Conservation (phyloP, 202 grass and related monocot genomes). For the Dendrocalamus latiflorus region DNA sequence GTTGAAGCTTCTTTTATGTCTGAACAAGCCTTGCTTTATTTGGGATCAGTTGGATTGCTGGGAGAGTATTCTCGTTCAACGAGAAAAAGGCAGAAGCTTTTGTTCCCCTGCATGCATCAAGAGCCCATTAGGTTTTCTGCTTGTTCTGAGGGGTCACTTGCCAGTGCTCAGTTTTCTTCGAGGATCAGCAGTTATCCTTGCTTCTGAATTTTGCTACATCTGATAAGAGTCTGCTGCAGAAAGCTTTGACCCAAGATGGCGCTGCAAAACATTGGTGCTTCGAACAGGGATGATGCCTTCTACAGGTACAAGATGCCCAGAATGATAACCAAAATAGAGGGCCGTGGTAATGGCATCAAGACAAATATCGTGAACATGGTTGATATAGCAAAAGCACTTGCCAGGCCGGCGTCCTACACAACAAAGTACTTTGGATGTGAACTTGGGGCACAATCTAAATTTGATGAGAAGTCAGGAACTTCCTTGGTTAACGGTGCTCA, state of each 20-base stretch:
- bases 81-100: slow-evolving; percentile 48
- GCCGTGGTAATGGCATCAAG: no score
- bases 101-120: slow-evolving; percentile 42
- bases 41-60: slow-evolving; percentile 48
- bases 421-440: slow-evolving; percentile 80
- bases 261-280: slow-evolving; percentile 78
- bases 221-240: slow-evolving; percentile 14
- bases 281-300: no score
- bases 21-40: slow-evolving; percentile 51
- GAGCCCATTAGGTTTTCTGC: slow-evolving; percentile 16
- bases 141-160: not conserved
- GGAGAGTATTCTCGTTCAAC: slow-evolving; percentile 53
- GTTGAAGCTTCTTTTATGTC: no score
- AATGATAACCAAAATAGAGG: no score
- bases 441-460: slow-evolving; percentile 63
- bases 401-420: slow-evolving; percentile 64
- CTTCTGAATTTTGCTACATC: not conserved
- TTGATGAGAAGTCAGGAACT: slow-evolving; percentile 55
- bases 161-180: slow-evolving; percentile 11
- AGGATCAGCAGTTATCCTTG: not conserved
- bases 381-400: no score
- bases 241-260: slow-evolving; percentile 51
- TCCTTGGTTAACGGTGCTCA: slow-evolving; percentile 66
- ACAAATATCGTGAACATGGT: no score
- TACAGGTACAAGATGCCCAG: no score